Conservation (phyloP, 2,329 filamentous ascomycete genomes). For the Talaromyces piceae region DNA sequence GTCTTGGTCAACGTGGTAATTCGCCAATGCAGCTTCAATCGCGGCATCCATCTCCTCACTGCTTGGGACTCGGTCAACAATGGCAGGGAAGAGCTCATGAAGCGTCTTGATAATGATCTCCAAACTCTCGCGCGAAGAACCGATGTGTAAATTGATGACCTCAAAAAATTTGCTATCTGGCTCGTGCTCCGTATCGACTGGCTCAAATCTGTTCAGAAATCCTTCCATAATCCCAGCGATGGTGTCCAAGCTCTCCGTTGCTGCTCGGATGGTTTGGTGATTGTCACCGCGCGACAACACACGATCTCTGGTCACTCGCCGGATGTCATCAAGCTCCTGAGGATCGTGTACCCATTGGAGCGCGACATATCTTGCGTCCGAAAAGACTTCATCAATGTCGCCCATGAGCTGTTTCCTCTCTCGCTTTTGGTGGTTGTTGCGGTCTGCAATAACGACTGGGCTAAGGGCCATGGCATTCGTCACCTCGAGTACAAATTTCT, state of each 20-base stretch:
- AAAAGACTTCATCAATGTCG: slow-evolving; percentile 59
- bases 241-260: slow-evolving; percentile 62
- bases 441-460: slow-evolving; percentile 77
- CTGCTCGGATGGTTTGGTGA: slow-evolving; percentile 92
- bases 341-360: slow-evolving; percentile 79
- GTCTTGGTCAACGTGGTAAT: slow-evolving; percentile 71
- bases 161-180: slow-evolving; percentile 79
- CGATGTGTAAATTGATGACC: slow-evolving; percentile 76
- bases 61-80: slow-evolving; percentile 60
- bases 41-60: slow-evolving; percentile 70
- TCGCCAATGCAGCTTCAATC: slow-evolving; percentile 64
- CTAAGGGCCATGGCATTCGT: slow-evolving; percentile 56
- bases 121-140: slow-evolving; percentile 76
- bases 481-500: slow-evolving; percentile 67
- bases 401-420: slow-evolving; percentile 82
- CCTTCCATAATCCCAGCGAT: slow-evolving; percentile 90
- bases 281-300: slow-evolving; percentile 86
- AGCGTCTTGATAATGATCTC: slow-evolving; percentile 68
- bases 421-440: slow-evolving; percentile 85
- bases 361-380: slow-evolving; percentile 66
- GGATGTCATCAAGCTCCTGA: slow-evolving; percentile 62
- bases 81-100: slow-evolving; percentile 67
- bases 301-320: slow-evolving; percentile 65
- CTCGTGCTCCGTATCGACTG: slow-evolving; percentile 55
- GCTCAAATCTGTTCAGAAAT: slow-evolving; percentile 80